phyloP scores from a whole-genome alignment of 768 basidiomycete genomes.

The Mycena epipterygia region DNA sequence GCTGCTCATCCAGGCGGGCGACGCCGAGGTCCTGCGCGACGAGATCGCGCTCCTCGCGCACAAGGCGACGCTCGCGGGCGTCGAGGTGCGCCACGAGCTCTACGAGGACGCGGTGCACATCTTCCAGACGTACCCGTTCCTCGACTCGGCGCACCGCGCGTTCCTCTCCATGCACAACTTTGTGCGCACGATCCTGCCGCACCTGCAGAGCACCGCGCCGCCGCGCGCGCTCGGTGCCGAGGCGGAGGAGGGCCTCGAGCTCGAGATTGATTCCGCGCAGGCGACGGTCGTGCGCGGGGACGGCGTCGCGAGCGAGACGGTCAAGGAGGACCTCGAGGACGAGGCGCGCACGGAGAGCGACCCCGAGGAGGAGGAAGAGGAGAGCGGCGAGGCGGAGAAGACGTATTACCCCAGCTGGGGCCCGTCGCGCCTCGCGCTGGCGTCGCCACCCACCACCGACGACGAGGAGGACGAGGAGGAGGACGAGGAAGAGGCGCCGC shows the following conservation, averaged over 20 bases:
- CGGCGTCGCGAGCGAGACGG: conserved; percentile 67
- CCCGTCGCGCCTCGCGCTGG: conserved; percentile 48
- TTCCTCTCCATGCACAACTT: conserved; percentile 81
- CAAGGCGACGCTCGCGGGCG: conserved; percentile 91
- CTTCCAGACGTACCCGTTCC: conserved; percentile 90
- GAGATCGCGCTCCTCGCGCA: conserved; percentile 93
- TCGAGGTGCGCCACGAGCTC: conserved; percentile 87
- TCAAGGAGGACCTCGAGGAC: conserved; percentile 57
- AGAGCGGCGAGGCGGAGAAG: conserved; percentile 1
- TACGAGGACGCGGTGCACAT: conserved; percentile 95
- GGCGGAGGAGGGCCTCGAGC: conserved; percentile 72
- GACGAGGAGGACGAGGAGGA: conserved; percentile 35
- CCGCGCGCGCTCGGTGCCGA: conserved; percentile 66
- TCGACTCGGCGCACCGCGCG: conserved; percentile 73
- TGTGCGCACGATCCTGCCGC: conserved; percentile 70
- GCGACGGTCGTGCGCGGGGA: conserved; percentile 81
- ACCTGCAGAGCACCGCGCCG: conserved; percentile 62
- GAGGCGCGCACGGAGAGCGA: conserved; percentile 43
- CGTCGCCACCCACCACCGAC: conserved; percentile 36
- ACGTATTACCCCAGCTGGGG: conserved; percentile 69
- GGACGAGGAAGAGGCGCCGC: conserved; percentile 28
- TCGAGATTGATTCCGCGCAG: conserved; percentile 78
- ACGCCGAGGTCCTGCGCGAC: conserved; percentile 95
- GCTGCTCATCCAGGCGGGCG: conserved; percentile 91
- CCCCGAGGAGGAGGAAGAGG: conserved; percentile 47